Evolutionary conservation across 306 rosid genomes (phyloP).

Genomic region (Lotus japonicus): DNA sequence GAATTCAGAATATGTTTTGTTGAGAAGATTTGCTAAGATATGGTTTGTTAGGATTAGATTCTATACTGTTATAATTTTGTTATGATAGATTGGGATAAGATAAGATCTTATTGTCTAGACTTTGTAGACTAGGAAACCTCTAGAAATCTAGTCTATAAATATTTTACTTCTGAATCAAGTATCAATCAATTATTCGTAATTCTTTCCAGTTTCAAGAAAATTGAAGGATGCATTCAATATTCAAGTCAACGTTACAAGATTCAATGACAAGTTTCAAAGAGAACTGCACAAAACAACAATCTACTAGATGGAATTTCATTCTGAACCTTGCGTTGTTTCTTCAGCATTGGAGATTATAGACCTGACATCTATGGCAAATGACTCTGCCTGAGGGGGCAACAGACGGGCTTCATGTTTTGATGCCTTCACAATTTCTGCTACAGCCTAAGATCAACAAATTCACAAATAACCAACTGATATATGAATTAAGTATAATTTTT

Average conservation of each 20-base stretch:
- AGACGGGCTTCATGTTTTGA: slow-evolving; percentile 67
- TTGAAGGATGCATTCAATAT: slow-evolving; percentile 9
- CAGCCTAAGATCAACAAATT: slow-evolving; percentile 50
- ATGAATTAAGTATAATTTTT: neutral
- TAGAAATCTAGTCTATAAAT: too few relatives aligned
- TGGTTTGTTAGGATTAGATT: too few relatives aligned
- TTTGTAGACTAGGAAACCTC: too few relatives aligned
- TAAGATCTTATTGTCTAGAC: too few relatives aligned
- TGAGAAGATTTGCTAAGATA: too few relatives aligned
- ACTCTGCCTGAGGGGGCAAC: slow-evolving; percentile 63
- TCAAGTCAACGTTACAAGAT: neutral
- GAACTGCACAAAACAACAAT: slow-evolving; percentile 1
- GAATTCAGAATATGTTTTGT: too few relatives aligned
- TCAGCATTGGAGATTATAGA: slow-evolving; percentile 41
- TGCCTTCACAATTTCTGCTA: slow-evolving; percentile 74
- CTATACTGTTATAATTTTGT: too few relatives aligned
- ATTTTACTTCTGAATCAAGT: too few relatives aligned
- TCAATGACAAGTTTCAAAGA: neutral
- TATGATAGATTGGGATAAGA: too few relatives aligned
- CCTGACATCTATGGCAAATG: slow-evolving; percentile 45
- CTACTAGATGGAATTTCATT: neutral
- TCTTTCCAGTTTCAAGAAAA: too few relatives aligned
- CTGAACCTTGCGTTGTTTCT: slow-evolving; percentile 32
- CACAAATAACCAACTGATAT: neutral
- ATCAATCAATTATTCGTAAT: too few relatives aligned